Evolutionary conservation across 2,329 filamentous ascomycete genomes (phyloP), one percentile per base, ranked within the genome.

Genomic region (Lecanoromycetidae sp.): DNA sequence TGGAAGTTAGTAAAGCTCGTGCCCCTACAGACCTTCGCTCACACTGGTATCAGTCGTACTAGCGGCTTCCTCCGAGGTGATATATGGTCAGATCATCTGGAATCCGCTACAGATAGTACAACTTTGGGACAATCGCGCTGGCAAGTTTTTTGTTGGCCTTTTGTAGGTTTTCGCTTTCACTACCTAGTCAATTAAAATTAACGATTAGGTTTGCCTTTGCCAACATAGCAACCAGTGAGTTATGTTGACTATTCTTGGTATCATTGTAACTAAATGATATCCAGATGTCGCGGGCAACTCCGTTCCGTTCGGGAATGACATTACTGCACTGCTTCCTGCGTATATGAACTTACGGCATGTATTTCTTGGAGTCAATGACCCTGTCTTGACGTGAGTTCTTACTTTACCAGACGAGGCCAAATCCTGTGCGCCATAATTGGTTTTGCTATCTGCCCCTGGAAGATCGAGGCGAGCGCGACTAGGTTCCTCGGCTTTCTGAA

Each of bases 281-380:
- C 22, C 13, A 38, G 35, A 52, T 20, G 40, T 55, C 19, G 48
- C 53, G 2, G 53, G 45, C 23, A 55, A 55, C 47, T 52, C 49
- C 2, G 45, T 55, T 27, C 42, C 53, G 6, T 54, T 54, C 38
- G 53, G 41, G 17, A 54, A 55, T 29, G 74, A 76, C 55, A 56
- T 76, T 44, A 71, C 69, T 0, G 69, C 70, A 1, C 57, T 77
- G 7, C 68, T 72, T 30, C 75, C 75, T 0, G 64, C 64, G 30
- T 76, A 67, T 54, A 61, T 77, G 56, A 74, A 76, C 58, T 71
- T 74, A 23, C 35, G 35, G 35, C 25, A n/a, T 15, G 22, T 4
- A 3, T n/a, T 15, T n/a, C n/a, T n/a, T n/a, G n/a, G n/a, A n/a
- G n/a, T n/a, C n/a, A n/a, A n/a, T n/a, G n/a, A n/a, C n/a, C n/a